Base-by-base conservation (phyloP, 805 yeast species). In the Lipomyces oligophaga region DNA sequence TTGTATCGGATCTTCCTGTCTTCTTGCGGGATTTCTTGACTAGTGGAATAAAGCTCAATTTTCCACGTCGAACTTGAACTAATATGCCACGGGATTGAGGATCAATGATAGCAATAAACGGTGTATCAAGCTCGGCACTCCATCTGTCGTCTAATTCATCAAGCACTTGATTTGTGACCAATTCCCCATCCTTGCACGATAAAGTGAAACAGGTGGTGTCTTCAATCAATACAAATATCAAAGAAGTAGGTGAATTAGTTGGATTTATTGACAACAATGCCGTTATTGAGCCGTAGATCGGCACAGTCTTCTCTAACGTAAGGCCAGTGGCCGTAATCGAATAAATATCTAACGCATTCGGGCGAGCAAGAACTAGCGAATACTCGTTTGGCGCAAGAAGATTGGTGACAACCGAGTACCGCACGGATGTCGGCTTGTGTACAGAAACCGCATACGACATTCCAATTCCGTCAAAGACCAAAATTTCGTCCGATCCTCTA, bases 391-490 rank as follows among this genome's bases (percentile, higher is more conserved):
- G 32, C 18, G 13, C 38, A 19, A 45, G 40, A 5, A 52, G 20
- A 33, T 52, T 48, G n/a, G 56, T 41, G 28, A 54, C 52, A 25
- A 48, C 45, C 7, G 58, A 48, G 19, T 52, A 43, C 21, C 58
- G 38, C 21, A 54, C 54, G 20, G 58, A 54, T 5, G 58, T 47
- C 7, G 53, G 54, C 49, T 44, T 44, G 41, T 53, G 54, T 5
- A 54, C 20, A 27, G 53, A 35, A 15, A 49, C 53, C 13, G 54
- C 39, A 36, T 54, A 54, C 30, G 54, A 53, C 58, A 54, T 54
- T n/a, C n/a, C n/a, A n/a, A n/a, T n/a, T n/a, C n/a, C n/a, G n/a
- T n/a, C n/a, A n/a, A n/a, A n/a, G n/a, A n/a, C n/a, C n/a, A n/a
- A n/a, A n/a, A n/a, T n/a, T n/a, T n/a, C n/a, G n/a, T n/a, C n/a